phyloP scores from a whole-genome alignment of 805 yeast genomes.

The Candida hispaniensis region DNA sequence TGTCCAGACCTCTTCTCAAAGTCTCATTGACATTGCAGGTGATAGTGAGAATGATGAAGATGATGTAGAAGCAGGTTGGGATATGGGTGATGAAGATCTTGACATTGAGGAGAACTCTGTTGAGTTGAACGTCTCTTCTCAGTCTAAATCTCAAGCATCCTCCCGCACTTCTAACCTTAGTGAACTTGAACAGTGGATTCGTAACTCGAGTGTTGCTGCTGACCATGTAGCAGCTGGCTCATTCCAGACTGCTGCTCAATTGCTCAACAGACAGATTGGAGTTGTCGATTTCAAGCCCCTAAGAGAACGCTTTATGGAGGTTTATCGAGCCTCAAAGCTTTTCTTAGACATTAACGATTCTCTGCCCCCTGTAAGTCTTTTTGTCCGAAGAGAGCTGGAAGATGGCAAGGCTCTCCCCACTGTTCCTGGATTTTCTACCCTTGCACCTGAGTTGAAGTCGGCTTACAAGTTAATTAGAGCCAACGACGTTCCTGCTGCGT shows the following conservation, averaged over 20 bases:
- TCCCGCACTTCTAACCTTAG: constrained; percentile 34
- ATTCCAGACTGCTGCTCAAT: constrained; percentile 89
- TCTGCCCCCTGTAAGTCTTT: constrained; percentile 57
- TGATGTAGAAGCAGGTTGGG: constrained; percentile 56
- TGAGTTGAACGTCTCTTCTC: constrained; percentile 27
- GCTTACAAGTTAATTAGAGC: constrained; percentile 79
- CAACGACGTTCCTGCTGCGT: constrained; percentile 74
- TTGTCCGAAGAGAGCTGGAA: constrained; percentile 47
- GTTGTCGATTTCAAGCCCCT: constrained; percentile 79
- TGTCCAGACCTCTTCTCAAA: constrained; percentile 21
- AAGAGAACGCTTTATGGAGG: constrained; percentile 69
- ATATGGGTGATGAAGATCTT: constrained; percentile 60
- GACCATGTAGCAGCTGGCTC: constrained; percentile 93
- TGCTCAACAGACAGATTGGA: constrained; percentile 83
- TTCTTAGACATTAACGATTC: constrained; percentile 66
- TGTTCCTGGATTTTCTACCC: constrained; percentile 59
- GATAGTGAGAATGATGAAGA: constrained; percentile 48
- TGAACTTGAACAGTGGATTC: constrained; percentile 72
- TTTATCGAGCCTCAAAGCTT: constrained; percentile 70
- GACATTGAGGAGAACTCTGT: constrained; percentile 35
- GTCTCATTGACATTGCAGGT: constrained; percentile 22
- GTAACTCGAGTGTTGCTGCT: constrained; percentile 82
- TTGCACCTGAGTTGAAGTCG: constrained; percentile 50
- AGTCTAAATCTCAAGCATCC: constrained; percentile 21
- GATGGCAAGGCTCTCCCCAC: constrained; percentile 54